Conservation (phyloP, 2,329 filamentous ascomycete species). For the Cercospora nicotianae region DNA sequence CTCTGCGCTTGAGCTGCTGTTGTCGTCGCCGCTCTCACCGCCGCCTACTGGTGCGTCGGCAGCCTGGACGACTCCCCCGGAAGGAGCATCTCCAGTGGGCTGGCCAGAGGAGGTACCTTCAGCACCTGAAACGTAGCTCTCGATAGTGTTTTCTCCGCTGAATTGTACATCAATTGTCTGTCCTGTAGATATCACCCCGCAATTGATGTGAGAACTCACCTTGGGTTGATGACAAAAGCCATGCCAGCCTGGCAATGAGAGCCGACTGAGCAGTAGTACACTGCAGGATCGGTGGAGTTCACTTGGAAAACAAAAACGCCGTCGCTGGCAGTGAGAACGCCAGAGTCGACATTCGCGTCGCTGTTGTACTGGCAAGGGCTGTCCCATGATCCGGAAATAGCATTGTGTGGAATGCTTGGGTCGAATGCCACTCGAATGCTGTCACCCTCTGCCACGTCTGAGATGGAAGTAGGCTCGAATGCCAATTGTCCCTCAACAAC, state of each 20-base stretch:
- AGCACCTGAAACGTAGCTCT: not conserved
- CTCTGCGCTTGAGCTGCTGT: not conserved
- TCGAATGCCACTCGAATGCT: constrained; percentile 11
- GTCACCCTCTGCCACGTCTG: constrained; percentile 12
- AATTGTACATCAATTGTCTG: not conserved
- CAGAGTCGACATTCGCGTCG: constrained; percentile 7
- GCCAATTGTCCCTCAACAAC: constrained; percentile 1
- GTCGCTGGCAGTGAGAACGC: constrained; percentile 8
- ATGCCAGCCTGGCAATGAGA: constrained; percentile 16
- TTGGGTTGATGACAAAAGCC: constrained; percentile 15
- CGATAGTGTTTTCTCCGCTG: constrained; percentile 6
- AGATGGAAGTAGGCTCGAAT: constrained; percentile 12
- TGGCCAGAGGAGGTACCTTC: not conserved
- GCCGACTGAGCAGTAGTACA: constrained; percentile 11
- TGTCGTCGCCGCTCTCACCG: not conserved
- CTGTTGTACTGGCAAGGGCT: constrained; percentile 13
- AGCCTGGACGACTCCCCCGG: not conserved
- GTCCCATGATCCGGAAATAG: constrained; percentile 11
- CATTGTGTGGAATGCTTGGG: constrained; percentile 2
- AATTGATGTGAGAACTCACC: not conserved
- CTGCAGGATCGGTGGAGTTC: constrained; percentile 12
- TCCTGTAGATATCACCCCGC: not conserved
- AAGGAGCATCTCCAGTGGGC: not conserved
- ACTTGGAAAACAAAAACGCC: constrained; percentile 14
- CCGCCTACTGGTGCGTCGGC: not conserved